Evolutionary conservation across 345 rosid genomes (phyloP).

Genomic region (Populus nigra): DNA sequence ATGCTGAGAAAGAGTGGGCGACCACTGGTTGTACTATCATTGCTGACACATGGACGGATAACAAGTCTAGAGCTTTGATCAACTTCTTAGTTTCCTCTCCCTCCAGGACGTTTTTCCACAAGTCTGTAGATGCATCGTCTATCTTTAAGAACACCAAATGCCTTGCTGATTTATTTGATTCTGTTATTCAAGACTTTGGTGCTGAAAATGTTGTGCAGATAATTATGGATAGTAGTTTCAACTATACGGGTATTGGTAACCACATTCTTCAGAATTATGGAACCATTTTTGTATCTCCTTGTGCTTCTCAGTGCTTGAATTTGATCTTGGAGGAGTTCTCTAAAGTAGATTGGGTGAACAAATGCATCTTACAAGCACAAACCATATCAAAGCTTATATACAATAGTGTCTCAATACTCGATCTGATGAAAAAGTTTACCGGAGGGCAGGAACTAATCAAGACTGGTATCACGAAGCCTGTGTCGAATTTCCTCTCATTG

Average conservation of each 20-base stretch:
- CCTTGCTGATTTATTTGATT: constrained; percentile 77
- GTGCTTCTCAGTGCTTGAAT: constrained; percentile 85
- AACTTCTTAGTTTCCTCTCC: constrained; percentile 85
- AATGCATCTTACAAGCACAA: constrained; percentile 74
- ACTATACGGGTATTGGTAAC: constrained; percentile 61
- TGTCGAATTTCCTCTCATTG: constrained; percentile 68
- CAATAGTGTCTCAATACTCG: constrained; percentile 66
- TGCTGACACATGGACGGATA: constrained; percentile 83
- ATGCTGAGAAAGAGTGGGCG: constrained; percentile 72
- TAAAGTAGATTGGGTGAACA: constrained; percentile 83
- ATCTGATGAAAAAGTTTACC: constrained; percentile 66
- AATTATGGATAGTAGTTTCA: constrained; percentile 65
- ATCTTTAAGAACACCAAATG: constrained; percentile 65
- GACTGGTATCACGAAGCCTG: constrained; percentile 69
- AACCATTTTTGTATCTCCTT: constrained; percentile 73
- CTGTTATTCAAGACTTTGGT: constrained; percentile 74
- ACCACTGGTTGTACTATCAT: constrained; percentile 77
- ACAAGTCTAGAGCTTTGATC: constrained; percentile 75
- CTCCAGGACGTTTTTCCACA: constrained; percentile 71
- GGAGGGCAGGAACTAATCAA: constrained; percentile 69
- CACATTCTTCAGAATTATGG: constrained; percentile 73
- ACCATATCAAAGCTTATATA: constrained; percentile 61
- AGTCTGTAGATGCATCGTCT: constrained; percentile 79
- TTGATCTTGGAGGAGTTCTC: constrained; percentile 78
- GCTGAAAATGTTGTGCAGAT: constrained; percentile 79